Conservation (phyloP, 1,139 yeast species). For the Debaryomycetaceae sp. region DNA sequence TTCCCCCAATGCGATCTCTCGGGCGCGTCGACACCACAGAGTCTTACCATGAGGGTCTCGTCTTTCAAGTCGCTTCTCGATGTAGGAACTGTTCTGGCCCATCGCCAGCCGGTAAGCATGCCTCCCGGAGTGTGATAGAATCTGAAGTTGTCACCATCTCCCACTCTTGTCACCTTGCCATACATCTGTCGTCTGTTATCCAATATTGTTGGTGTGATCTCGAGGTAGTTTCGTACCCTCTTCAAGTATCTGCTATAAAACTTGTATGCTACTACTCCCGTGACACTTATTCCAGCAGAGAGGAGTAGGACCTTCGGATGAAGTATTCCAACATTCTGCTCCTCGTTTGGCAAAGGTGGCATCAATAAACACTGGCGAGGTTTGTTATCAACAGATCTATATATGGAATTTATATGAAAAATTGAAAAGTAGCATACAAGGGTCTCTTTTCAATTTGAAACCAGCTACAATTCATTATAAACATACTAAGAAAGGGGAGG, state of each 20-base stretch:
- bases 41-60: constrained; percentile 61
- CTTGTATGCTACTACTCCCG: constrained; percentile 27
- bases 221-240: constrained; percentile 35
- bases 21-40: constrained; percentile 98
- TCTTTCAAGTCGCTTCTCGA: constrained; percentile 48
- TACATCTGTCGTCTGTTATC: constrained; percentile 39
- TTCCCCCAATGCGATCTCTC: constrained; percentile 94
- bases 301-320: constrained; percentile 42
- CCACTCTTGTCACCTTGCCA: constrained; percentile 88
- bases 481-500: too few relatives aligned
- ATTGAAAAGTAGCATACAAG: too few relatives aligned
- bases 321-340: constrained; percentile 18
- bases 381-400: too few relatives aligned
- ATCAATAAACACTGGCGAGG: not conserved
- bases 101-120: constrained; percentile 83
- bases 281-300: constrained; percentile 35
- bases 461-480: too few relatives aligned
- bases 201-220: constrained; percentile 37
- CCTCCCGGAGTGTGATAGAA: constrained; percentile 96
- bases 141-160: constrained; percentile 95
- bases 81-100: constrained; percentile 58
- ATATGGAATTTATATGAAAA: too few relatives aligned
- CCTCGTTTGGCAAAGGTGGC: constrained; percentile 6
- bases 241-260: constrained; percentile 33
- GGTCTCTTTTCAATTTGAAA: too few relatives aligned